Base-by-base conservation (phyloP, 139 green algal genomes). In the Choricystis sp. region DNA sequence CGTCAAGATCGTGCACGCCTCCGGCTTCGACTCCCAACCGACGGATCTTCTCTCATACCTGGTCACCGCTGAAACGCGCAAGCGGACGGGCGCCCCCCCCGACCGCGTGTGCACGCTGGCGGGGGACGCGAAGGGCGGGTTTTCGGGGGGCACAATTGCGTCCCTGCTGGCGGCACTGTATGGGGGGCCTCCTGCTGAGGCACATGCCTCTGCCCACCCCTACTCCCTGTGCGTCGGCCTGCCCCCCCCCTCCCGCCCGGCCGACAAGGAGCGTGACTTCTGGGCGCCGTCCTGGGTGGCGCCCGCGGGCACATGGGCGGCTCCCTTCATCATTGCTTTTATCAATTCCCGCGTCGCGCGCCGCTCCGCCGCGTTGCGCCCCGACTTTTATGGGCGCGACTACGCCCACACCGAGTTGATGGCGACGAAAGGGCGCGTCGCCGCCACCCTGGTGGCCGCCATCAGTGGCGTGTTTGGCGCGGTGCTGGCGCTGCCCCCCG, bases 11-110 rank as follows among this genome's bases (percentile, higher is more conserved):
- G 29, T 64, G 28, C 29, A 55, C n/a, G 3, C 28, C 29, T 52
- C 1, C 60, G 40, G 90, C 48, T 95, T 88, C 69, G 89, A 97
- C 83, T 81, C 61, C 65, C 77, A 90, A 0, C 90, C 90, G 21
- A 86, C 79, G 40, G 90, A 96, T 72, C 31, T 97, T 25, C 86
- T 86, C 14, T 61, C 78, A 19, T 73, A 75, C 28, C 65, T 86
- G 30, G 67, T 89, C 69, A 77, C 62, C 0, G 59, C 82, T 16
- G 40, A 85, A 59, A 72, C 77, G 56, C 57, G 72, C 31, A 72
- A 79, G 22, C 52, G 74, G 57, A 65, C 83, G 55, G 70, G 76
- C 67, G 86, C 75, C 66, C 40, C 64, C 29, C 27, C 70, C 19
- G 66, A 60, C 20, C 59, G 72, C 55, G 74, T 74, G 40, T 72